phyloP scores from a whole-genome alignment of 2,329 filamentous ascomycete genomes.

The Neophaeococcomyces aloes region DNA sequence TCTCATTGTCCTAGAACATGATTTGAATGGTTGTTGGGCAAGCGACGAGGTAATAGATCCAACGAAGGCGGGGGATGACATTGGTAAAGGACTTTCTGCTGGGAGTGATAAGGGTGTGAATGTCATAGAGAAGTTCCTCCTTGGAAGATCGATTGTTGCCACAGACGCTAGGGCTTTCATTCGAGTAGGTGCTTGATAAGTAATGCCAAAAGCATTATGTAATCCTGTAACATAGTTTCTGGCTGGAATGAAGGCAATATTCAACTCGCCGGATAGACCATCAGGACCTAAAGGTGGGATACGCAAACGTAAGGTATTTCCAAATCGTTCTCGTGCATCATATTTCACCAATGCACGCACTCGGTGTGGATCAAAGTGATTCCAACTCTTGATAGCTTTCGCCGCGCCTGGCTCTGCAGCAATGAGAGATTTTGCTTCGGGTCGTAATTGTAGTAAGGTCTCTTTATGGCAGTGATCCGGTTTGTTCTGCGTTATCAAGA shows the following conservation, averaged over 20 bases:
- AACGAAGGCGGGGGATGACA: slow-evolving; percentile 6
- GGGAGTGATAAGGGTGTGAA: slow-evolving; percentile 17
- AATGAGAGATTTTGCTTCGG: slow-evolving; percentile 48
- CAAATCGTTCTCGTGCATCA: slow-evolving; percentile 28
- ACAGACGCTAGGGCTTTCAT: slow-evolving; percentile 16
- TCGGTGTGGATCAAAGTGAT: slow-evolving; percentile 49
- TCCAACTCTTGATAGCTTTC: slow-evolving; percentile 56
- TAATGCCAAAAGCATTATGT: slow-evolving; percentile 60
- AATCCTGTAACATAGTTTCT: slow-evolving; percentile 50
- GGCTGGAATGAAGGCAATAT: slow-evolving; percentile 55
- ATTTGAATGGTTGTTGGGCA: neutral
- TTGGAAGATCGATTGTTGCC: slow-evolving; percentile 18
- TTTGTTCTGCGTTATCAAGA: slow-evolving; percentile 52
- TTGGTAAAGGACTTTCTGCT: slow-evolving; percentile 14
- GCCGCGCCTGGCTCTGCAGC: slow-evolving; percentile 56
- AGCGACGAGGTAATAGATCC: slow-evolving; percentile 4
- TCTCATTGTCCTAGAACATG: neutral
- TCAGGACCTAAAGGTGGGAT: slow-evolving; percentile 44
- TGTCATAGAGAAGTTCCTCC: slow-evolving; percentile 18
- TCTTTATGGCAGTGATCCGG: slow-evolving; percentile 61
- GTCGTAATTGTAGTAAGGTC: slow-evolving; percentile 54
- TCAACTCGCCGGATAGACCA: slow-evolving; percentile 56
- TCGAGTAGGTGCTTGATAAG: slow-evolving; percentile 50
- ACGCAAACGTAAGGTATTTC: slow-evolving; percentile 37
- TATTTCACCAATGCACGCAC: slow-evolving; percentile 37